phyloP scores from a whole-genome alignment of 1,284 basidiomycete genomes.

The Leucoagaricus sp. region DNA sequence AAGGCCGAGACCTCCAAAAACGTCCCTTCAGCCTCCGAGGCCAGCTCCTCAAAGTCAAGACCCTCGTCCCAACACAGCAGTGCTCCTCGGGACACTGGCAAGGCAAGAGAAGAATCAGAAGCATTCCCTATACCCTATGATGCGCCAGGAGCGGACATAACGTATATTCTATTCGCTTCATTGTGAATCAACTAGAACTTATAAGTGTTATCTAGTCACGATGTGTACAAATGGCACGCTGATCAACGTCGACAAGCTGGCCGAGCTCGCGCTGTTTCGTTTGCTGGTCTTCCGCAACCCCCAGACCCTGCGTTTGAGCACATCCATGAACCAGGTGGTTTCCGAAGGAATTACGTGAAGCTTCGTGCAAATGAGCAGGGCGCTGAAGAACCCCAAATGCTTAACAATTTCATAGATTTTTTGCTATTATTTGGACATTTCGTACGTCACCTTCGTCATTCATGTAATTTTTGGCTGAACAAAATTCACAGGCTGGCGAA shows the following conservation, averaged over 20 bases:
- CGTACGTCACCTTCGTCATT: slow-evolving; percentile 50
- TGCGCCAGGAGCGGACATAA: slow-evolving; percentile 85
- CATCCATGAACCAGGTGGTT: slow-evolving; percentile 92
- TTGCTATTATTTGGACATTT: slow-evolving; percentile 93
- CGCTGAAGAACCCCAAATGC: slow-evolving; percentile 61
- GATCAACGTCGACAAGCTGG: slow-evolving; percentile 62
- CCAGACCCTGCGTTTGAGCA: slow-evolving; percentile 80
- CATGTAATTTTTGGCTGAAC: neutral
- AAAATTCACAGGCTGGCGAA: slow-evolving; percentile 78
- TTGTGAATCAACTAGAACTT: slow-evolving; percentile 11
- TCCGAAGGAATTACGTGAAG: slow-evolving; percentile 85
- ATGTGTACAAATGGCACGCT: slow-evolving; percentile 92
- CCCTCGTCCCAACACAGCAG: slow-evolving; percentile 33
- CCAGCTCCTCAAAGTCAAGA: slow-evolving; percentile 26
- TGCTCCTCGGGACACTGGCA: slow-evolving; percentile 26
- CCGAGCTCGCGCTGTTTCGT: slow-evolving; percentile 72
- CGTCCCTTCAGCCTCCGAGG: slow-evolving; percentile 15
- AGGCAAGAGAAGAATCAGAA: slow-evolving; percentile 58
- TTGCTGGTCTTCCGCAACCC: slow-evolving; percentile 57
- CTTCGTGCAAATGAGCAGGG: slow-evolving; percentile 71
- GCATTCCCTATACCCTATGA: slow-evolving; percentile 84
- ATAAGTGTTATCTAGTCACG: slow-evolving; percentile 57
- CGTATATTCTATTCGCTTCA: slow-evolving; percentile 56
- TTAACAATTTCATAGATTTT: slow-evolving; percentile 92
- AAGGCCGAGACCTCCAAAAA: slow-evolving; percentile 29